A percentile compares a stretch with the other conserved stretches of the same genome.
These are phyloP conservation scores for Ceriops tagal DNA, from an alignment of 345 rosid genomes.

Conservation along the genomic window DNA sequence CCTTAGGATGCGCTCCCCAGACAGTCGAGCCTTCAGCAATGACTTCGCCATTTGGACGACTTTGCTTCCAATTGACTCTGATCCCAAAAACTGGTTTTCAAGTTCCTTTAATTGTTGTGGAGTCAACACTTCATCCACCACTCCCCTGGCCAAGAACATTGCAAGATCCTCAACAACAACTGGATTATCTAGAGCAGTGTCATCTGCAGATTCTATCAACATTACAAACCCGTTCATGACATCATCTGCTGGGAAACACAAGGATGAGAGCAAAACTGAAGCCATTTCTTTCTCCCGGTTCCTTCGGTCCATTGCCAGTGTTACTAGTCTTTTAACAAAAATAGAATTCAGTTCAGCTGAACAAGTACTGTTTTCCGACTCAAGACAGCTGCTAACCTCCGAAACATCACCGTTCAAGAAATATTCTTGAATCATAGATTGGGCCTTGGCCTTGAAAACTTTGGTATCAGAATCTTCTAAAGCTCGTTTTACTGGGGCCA, in stretches of 20 bases:
- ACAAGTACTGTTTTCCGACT: slow-evolving; percentile 42
- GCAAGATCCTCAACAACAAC: slow-evolving; percentile 82
- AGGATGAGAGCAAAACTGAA: slow-evolving; percentile 64
- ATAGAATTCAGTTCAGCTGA: slow-evolving; percentile 56
- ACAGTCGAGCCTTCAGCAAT: slow-evolving; percentile 64
- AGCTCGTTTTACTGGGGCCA: slow-evolving; percentile 29
- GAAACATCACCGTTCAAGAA: slow-evolving; percentile 62
- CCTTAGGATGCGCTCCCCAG: slow-evolving; percentile 73
- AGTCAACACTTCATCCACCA: slow-evolving; percentile 78
- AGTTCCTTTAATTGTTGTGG: slow-evolving; percentile 73
- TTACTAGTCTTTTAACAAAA: slow-evolving; percentile 68
- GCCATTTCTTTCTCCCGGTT: slow-evolving; percentile 94
- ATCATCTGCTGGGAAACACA: slow-evolving; percentile 67
- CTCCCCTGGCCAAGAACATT: slow-evolving; percentile 77
- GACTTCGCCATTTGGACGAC: slow-evolving; percentile 77
- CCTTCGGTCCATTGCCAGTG: slow-evolving; percentile 80
- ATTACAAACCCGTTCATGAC: slow-evolving; percentile 56
- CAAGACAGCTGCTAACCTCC: slow-evolving; percentile 62
- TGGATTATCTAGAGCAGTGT: slow-evolving; percentile 76
- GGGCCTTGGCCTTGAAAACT: slow-evolving; percentile 57
- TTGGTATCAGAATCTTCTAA: slow-evolving; percentile 40
- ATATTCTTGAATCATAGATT: slow-evolving; percentile 66
- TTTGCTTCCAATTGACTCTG: slow-evolving; percentile 49
- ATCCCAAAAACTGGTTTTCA: slow-evolving; percentile 42
- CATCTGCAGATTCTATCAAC: slow-evolving; percentile 77